phyloP scores from a whole-genome alignment of 805 yeast genomes.

The Lipomyces lipofer region DNA sequence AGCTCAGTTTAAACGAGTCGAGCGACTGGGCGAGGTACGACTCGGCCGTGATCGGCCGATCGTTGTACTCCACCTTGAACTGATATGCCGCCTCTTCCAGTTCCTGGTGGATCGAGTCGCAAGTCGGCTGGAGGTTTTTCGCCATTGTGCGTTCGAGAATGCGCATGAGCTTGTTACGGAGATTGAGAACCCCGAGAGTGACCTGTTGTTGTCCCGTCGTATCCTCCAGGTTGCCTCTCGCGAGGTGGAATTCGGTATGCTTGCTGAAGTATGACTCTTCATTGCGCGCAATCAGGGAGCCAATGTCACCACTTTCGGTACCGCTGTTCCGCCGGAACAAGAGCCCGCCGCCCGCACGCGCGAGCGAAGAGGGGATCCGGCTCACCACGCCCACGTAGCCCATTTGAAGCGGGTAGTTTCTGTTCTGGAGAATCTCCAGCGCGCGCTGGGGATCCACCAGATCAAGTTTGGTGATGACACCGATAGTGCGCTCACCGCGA shows the following conservation, averaged over 20 bases:
- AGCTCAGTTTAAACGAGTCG: slow-evolving; percentile 78
- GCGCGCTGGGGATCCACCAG: slow-evolving; percentile 79
- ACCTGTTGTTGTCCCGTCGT: slow-evolving; percentile 9
- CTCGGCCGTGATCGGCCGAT: slow-evolving; percentile 88
- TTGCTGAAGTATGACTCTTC: slow-evolving; percentile 65
- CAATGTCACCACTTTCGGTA: slow-evolving; percentile 60
- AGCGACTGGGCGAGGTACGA: slow-evolving; percentile 90
- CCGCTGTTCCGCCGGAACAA: slow-evolving; percentile 16
- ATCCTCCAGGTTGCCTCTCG: background rate
- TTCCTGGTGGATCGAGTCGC: slow-evolving; percentile 80
- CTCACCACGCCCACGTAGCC: slow-evolving; percentile 99
- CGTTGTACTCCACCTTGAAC: slow-evolving; percentile 96
- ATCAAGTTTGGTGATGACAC: slow-evolving; percentile 93
- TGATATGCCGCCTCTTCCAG: slow-evolving; percentile 89
- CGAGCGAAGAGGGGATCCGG: slow-evolving; percentile 53
- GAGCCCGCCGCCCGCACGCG: slow-evolving; percentile 10
- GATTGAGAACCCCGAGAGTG: slow-evolving; percentile 68
- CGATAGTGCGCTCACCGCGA: slow-evolving; percentile 90
- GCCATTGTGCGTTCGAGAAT: slow-evolving; percentile 93
- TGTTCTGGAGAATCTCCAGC: slow-evolving; percentile 64
- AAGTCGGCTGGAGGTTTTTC: slow-evolving; percentile 81
- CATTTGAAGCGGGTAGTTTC: slow-evolving; percentile 86
- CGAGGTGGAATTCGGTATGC: slow-evolving; percentile 52
- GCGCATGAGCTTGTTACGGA: slow-evolving; percentile 78
- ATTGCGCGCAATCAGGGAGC: slow-evolving; percentile 44